Evolutionary conservation across 2,329 filamentous ascomycete genomes (phyloP).

Genomic region (Ceratocystiopsis sp.): DNA sequence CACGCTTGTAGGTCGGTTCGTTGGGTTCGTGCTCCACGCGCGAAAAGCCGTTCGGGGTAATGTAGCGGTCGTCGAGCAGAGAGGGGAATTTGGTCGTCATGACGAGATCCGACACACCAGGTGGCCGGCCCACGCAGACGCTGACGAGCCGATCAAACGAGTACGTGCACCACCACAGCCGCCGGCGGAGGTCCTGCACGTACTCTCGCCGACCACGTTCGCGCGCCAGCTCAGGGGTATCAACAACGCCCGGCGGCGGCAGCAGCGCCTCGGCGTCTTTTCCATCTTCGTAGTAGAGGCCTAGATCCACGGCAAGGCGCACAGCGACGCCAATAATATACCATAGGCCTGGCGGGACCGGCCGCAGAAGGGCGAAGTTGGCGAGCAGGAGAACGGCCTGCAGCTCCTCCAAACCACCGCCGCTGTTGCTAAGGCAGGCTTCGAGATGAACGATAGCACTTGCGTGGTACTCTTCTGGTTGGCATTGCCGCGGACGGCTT

Average conservation of each 20-base stretch:
- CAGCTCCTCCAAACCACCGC: constrained; percentile 80
- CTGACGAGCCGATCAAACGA: constrained; percentile 89
- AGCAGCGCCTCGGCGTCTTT: constrained; percentile 44
- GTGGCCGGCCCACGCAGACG: constrained; percentile 81
- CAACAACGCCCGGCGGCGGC: constrained; percentile 27
- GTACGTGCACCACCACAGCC: constrained; percentile 96
- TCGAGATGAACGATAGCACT: constrained; percentile 87
- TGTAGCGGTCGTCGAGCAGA: constrained; percentile 70
- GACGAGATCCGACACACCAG: constrained; percentile 89
- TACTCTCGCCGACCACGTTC: constrained; percentile 59
- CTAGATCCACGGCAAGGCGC: constrained; percentile 76
- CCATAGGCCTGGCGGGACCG: constrained; percentile 87
- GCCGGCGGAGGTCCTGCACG: constrained; percentile 67
- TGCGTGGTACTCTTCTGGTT: constrained; percentile 92
- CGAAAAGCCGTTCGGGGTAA: constrained; percentile 61
- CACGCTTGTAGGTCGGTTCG: constrained; percentile 73
- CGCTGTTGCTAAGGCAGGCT: constrained; percentile 65
- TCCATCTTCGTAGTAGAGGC: constrained; percentile 83
- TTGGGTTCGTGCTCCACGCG: constrained; percentile 37
- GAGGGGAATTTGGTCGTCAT: constrained; percentile 93
- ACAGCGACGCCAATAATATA: constrained; percentile 94
- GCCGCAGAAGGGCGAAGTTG: constrained; percentile 77
- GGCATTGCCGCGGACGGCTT: constrained; percentile 31
- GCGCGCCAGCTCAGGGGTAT: constrained; percentile 20
- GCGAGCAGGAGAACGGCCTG: constrained; percentile 85